Evolutionary conservation across 345 rosid genomes (phyloP).

Genomic region (Hibiscus tridactylites): DNA sequence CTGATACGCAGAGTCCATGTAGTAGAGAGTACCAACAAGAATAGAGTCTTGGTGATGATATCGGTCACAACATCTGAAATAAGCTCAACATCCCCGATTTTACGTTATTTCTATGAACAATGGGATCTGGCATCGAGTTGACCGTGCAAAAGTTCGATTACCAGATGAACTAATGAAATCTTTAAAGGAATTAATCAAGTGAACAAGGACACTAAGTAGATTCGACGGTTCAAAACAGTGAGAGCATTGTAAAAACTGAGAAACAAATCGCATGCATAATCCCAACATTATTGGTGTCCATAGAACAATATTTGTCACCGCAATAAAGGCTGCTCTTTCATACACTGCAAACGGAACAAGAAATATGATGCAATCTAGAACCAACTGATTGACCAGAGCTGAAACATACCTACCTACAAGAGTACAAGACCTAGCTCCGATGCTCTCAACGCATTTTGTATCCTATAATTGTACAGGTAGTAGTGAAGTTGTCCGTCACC

Average conservation of each 20-base stretch:
- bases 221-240: background rate
- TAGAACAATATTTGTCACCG: background rate
- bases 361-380: background rate
- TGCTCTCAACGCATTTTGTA: background rate
- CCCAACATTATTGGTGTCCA: constrained; percentile 2
- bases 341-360: constrained; percentile 1
- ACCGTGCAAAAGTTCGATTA: no score
- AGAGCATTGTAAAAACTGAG: background rate
- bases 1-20: no score
- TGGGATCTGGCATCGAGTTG: no score
- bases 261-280: background rate
- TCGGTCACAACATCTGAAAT: no score
- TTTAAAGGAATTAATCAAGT: background rate
- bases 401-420: constrained; percentile 27
- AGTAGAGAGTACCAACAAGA: no score
- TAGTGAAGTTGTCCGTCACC: background rate
- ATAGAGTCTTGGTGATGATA: no score
- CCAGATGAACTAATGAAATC: no score
- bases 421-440: constrained; percentile 9
- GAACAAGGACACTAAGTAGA: background rate
- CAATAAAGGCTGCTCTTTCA: background rate
- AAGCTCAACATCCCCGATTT: no score
- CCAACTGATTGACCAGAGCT: background rate
- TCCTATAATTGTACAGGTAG: background rate
- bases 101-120: no score